A percentile compares a stretch with the other conserved stretches of the same genome.
Conservation (phyloP, 495 filamentous ascomycete genomes). For the Penicillium manginii region DNA sequence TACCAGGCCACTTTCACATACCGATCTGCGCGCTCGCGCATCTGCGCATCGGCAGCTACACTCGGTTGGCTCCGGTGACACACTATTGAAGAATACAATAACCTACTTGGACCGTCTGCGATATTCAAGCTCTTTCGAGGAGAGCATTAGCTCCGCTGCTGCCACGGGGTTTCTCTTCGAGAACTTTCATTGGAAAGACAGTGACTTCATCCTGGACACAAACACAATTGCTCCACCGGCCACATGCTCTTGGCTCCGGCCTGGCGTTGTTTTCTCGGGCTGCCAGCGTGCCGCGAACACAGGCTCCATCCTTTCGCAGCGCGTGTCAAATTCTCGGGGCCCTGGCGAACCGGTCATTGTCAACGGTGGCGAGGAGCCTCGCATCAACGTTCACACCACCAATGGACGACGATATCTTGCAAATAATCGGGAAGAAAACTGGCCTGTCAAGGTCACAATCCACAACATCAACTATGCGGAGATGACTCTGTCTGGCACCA, state of each 20-base stretch:
- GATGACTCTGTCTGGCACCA: conserved; percentile 73
- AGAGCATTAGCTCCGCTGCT: conserved; percentile 57
- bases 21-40: conserved; percentile 49
- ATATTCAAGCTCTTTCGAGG: conserved; percentile 56
- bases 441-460: conserved; percentile 75
- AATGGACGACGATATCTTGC: conserved; percentile 44
- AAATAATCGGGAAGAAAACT: conserved; percentile 58
- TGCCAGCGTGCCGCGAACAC: conserved; percentile 55
- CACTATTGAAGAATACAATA: conserved; percentile 63
- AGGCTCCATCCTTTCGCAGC: conserved; percentile 33
- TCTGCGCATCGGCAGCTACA: conserved; percentile 55
- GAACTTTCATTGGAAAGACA: conserved; percentile 49
- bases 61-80: conserved; percentile 45
- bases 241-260: conserved; percentile 66
- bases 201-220: conserved; percentile 67
- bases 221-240: conserved; percentile 56
- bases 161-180: conserved; percentile 53
- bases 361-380: conserved; percentile 39
- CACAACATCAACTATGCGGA: conserved; percentile 65
- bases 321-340: conserved; percentile 29
- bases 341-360: conserved; percentile 44
- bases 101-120: conserved; percentile 67
- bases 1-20: conserved; percentile 39
- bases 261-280: conserved; percentile 66
- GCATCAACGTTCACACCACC: conserved; percentile 37